Evolutionary conservation across 441 rosid genomes (phyloP).

Genomic region (Euphorbia celastroides): DNA sequence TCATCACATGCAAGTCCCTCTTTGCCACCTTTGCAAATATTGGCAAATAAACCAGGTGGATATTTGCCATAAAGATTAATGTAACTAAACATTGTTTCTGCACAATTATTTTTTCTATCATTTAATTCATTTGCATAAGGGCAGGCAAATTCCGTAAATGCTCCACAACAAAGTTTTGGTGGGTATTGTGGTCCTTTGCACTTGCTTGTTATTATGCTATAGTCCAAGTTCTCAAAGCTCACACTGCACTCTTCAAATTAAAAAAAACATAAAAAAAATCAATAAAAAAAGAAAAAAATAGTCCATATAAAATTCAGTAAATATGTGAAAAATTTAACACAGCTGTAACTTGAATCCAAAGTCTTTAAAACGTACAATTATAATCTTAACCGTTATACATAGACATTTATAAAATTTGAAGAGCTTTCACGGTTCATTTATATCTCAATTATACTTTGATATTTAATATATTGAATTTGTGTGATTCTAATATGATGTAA

Average conservation of each 20-base stretch:
- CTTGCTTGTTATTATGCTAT: constrained; percentile 39
- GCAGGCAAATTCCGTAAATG: constrained; percentile 66
- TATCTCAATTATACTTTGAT: too few relatives aligned
- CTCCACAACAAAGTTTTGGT: constrained; percentile 41
- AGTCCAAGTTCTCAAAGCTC: constrained; percentile 52
- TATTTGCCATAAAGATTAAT: constrained; percentile 65
- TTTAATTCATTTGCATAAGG: constrained; percentile 43
- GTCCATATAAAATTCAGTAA: too few relatives aligned
- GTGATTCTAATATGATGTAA: too few relatives aligned
- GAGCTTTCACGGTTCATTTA: too few relatives aligned
- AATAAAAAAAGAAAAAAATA: too few relatives aligned
- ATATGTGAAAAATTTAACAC: too few relatives aligned
- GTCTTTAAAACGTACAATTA: too few relatives aligned
- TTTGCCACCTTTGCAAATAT: constrained; percentile 47
- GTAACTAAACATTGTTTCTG: constrained; percentile 72
- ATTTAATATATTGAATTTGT: too few relatives aligned
- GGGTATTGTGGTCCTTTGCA: constrained; percentile 71
- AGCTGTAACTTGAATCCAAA: too few relatives aligned
- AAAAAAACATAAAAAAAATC: too few relatives aligned
- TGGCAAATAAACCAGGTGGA: constrained; percentile 69
- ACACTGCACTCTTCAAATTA: constrained; percentile 39
- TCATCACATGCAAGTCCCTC: constrained; percentile 46
- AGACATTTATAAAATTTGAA: too few relatives aligned
- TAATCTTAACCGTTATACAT: too few relatives aligned
- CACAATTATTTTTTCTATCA: constrained; percentile 48